Conservation (phyloP, 495 filamentous ascomycete genomes). For the Thozetella sp. region DNA sequence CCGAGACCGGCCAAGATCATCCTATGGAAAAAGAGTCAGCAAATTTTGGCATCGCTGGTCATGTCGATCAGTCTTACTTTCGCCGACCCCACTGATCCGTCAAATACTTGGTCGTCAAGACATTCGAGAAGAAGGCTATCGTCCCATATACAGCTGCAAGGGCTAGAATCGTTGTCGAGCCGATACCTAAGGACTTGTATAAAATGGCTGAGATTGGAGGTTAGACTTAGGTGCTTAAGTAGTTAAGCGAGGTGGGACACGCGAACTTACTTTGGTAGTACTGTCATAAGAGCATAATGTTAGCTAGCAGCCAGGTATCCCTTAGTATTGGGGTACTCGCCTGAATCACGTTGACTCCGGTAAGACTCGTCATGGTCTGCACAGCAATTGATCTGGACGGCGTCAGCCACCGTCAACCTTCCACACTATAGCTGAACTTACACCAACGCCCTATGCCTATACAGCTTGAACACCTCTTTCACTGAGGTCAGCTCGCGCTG, state of each 20-base stretch:
- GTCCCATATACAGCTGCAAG: slow-evolving; percentile 60
- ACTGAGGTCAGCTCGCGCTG: slow-evolving; percentile 55
- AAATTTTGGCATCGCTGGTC: too few species aligned
- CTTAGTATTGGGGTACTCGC: too few species aligned
- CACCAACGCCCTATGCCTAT: slow-evolving; percentile 51
- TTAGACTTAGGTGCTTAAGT: too few species aligned
- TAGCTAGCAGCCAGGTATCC: too few species aligned
- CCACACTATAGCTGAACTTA: too few species aligned
- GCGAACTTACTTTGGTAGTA: too few species aligned
- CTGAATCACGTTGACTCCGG: slow-evolving; percentile 57
- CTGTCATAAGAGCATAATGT: too few species aligned
- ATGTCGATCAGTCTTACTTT: slow-evolving; percentile 43
- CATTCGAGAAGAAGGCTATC: slow-evolving; percentile 53
- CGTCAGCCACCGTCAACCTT: too few species aligned
- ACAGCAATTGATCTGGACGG: slow-evolving; percentile 40
- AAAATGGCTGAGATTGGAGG: slow-evolving; percentile 34
- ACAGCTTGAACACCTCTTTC: slow-evolving; percentile 53
- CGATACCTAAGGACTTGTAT: slow-evolving; percentile 60
- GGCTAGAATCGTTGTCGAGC: slow-evolving; percentile 49
- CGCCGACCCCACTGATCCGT: slow-evolving; percentile 64
- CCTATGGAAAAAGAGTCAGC: slow-evolving; percentile 20
- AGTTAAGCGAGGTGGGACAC: too few species aligned
- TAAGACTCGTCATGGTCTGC: slow-evolving; percentile 60
- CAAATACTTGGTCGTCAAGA: slow-evolving; percentile 51
- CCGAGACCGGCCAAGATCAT: slow-evolving; percentile 55